Base-by-base conservation (phyloP, 139 green algal genomes). In the Chlorella sp. region DNA sequence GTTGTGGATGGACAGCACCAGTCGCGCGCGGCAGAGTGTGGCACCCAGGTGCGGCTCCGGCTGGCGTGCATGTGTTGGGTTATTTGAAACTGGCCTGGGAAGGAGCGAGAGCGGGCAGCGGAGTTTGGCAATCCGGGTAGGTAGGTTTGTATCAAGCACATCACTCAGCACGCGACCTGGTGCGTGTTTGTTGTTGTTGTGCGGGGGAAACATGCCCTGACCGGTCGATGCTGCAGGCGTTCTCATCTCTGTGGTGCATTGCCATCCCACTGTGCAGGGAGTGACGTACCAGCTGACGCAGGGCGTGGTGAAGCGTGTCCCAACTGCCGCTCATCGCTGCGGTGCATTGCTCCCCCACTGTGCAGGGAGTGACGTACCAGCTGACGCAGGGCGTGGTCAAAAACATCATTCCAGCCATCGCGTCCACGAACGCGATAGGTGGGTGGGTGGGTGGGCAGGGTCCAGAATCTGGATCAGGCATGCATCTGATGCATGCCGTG, bases 331-430 rank as follows among this genome's bases (percentile, higher is more conserved):
- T 22, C 14, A 7, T 30, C 7, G 56, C 56, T 65, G 56, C 19
- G 68, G 34, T 36, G 5, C 48, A 36, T 36, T 30, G 68, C 68
- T 48, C 34, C 68, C 38, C 36, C 38, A 32, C 24, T 11, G 9
- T 87, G 82, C 91, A 96, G 92, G 95, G 95, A 1, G 92, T 98
- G 72, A 98, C 94, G 0, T 95, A 90, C 85, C 94, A 97, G 90
- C 87, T 97, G 80, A 97, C 94, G 0, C 81, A 97, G 84, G 97
- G 97, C 7, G 97, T 99, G 36, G 95, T 98, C 17, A 99, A 99
- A 88, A 99, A 99, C 90, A 99, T 99, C 93, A 99, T 99, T 73
- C 97, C 97, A 1, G 97, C 97, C 79, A 99, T 99, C 56, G 95
- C 97, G 1, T 99, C 96, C 69, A 99, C 97, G 32, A 99, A 99